These are phyloP conservation scores for Magnolia sinica DNA, from an alignment of 164 flowering plant species.

Conservation along the genomic window DNA sequence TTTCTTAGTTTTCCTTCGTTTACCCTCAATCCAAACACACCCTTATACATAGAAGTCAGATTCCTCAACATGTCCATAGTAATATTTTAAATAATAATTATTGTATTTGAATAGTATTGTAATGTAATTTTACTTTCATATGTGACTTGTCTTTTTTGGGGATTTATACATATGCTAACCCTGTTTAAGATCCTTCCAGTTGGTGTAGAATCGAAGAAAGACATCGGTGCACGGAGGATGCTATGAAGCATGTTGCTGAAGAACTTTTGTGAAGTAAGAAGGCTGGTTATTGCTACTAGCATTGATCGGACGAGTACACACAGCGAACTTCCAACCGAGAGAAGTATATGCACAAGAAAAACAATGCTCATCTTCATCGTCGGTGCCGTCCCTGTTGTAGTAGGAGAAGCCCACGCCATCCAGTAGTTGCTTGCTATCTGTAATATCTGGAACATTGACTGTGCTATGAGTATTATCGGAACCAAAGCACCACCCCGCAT, in stretches of 20 bases:
- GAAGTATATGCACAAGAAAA: slow-evolving; percentile 59
- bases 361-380: slow-evolving; percentile 36
- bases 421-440: slow-evolving; percentile 90
- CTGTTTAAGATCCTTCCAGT: slow-evolving; percentile 90
- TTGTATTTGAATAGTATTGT: too few species aligned
- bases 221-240: slow-evolving; percentile 82
- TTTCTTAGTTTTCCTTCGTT: too few species aligned
- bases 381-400: slow-evolving; percentile 39
- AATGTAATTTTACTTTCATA: too few species aligned
- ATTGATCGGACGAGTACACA: slow-evolving; percentile 68
- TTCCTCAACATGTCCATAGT: too few species aligned
- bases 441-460: slow-evolving; percentile 67
- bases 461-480: slow-evolving; percentile 73
- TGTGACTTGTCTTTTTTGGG: not conserved
- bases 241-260: slow-evolving; percentile 77
- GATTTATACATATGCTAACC: slow-evolving; percentile 35
- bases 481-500: slow-evolving; percentile 66
- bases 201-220: slow-evolving; percentile 97
- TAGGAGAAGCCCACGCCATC: slow-evolving; percentile 97
- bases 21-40: too few species aligned
- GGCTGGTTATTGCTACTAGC: slow-evolving; percentile 55
- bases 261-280: slow-evolving; percentile 66
- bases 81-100: too few species aligned
- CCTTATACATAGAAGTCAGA: too few species aligned
- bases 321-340: slow-evolving; percentile 71